phyloP scores from a whole-genome alignment of 2,329 filamentous ascomycete genomes.

The Alternaria angustiovoidea region DNA sequence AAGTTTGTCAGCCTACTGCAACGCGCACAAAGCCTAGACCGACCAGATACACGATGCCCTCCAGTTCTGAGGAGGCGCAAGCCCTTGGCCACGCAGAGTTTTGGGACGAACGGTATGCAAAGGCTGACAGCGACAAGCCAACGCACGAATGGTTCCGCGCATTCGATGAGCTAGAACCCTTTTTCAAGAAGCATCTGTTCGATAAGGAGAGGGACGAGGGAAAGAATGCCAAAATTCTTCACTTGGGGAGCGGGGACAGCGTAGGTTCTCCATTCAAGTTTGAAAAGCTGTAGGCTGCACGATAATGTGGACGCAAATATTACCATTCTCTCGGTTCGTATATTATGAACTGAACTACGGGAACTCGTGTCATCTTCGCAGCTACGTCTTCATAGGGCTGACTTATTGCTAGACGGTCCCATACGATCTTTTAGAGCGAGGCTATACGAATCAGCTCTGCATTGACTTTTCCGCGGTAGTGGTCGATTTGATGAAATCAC shows the following conservation, averaged over 20 bases:
- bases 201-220: constrained; percentile 34
- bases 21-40: background rate
- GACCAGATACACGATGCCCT: constrained; percentile 6
- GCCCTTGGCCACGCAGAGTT: constrained; percentile 41
- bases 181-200: constrained; percentile 58
- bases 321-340: background rate
- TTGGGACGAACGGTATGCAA: constrained; percentile 61
- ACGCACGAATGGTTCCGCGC: constrained; percentile 65
- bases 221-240: constrained; percentile 57
- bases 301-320: too few species aligned
- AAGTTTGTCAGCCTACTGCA: background rate
- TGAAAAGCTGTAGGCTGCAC: background rate
- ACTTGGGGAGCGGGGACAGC: constrained; percentile 67
- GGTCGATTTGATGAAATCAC: constrained; percentile 61
- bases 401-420: constrained; percentile 59
- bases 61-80: constrained; percentile 15
- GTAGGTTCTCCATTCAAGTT: constrained; percentile 43
- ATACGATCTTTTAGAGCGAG: constrained; percentile 55
- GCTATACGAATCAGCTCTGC: constrained; percentile 63
- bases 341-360: background rate
- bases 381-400: background rate
- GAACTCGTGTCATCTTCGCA: background rate
- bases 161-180: constrained; percentile 59
- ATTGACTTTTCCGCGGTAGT: constrained; percentile 65
- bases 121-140: constrained; percentile 45